Conservation (phyloP, 257 asterid species). For the Schizonepeta tenuifolia region DNA sequence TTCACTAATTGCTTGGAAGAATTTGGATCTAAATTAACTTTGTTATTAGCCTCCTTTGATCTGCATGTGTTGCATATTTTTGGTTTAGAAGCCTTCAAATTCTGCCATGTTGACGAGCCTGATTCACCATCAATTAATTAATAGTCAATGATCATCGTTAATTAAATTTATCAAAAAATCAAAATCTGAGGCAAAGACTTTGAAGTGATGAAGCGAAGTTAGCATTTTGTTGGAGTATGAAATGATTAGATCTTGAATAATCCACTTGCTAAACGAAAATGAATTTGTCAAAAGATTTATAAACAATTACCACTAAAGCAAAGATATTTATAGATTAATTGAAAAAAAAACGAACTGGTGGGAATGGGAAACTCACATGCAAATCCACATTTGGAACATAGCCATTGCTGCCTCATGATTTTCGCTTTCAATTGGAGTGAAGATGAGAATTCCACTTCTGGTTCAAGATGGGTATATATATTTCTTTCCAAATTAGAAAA, state of each 20-base stretch:
- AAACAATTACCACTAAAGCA: background rate
- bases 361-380: conserved; percentile 40
- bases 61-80: conserved; percentile 37
- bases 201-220: background rate
- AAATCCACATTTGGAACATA: conserved; percentile 42
- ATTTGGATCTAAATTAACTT: background rate
- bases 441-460: background rate
- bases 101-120: conserved; percentile 39
- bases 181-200: no score
- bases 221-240: no score
- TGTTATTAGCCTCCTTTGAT: conserved; percentile 21
- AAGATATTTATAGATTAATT: background rate
- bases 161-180: background rate
- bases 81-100: conserved; percentile 3
- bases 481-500: background rate
- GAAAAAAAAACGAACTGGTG: background rate
- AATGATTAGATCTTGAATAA: conserved; percentile 3
- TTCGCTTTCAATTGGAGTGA: conserved; percentile 11
- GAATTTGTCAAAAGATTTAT: background rate
- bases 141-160: background rate
- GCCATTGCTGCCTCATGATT: conserved; percentile 39
- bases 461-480: background rate
- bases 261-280: conserved; percentile 7
- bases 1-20: background rate
- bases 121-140: background rate